Evolutionary conservation across 2,329 filamentous ascomycete genomes (phyloP).

Genomic region (Cladobotryum mycophilum): DNA sequence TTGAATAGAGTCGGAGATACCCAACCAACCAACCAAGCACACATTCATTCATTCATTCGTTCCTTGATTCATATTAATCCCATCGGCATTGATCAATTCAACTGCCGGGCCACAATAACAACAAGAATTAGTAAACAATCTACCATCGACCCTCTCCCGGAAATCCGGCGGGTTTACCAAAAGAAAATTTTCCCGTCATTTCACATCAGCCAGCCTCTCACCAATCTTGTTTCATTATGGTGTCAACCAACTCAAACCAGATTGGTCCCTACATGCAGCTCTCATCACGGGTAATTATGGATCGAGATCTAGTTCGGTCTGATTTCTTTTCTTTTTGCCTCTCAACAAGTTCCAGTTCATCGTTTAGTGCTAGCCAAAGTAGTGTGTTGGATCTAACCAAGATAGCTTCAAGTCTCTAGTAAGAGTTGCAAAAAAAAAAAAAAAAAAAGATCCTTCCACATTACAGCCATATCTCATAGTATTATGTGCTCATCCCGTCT

Average conservation of each 20-base stretch:
- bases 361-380: not conserved
- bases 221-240: not conserved
- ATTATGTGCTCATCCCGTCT: not conserved
- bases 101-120: too few relatives aligned
- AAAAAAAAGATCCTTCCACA: slow-evolving; percentile 2
- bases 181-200: not conserved
- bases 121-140: too few relatives aligned
- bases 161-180: not conserved
- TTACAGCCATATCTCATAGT: not conserved
- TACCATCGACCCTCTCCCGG: too few relatives aligned
- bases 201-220: not conserved
- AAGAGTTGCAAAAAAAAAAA: not conserved
- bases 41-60: too few relatives aligned
- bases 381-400: too few relatives aligned
- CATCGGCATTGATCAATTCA: too few relatives aligned
- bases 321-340: not conserved
- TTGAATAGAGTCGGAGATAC: too few relatives aligned
- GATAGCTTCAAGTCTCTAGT: too few relatives aligned
- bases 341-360: not conserved
- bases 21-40: too few relatives aligned
- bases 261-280: too few relatives aligned
- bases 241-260: not conserved
- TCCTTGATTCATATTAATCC: too few relatives aligned
- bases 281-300: not conserved
- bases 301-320: not conserved